Evolutionary conservation across 768 basidiomycete species (phyloP), one percentile per base, ranked within the genome.

Genomic region (Termitomyces eurrhizus): DNA sequence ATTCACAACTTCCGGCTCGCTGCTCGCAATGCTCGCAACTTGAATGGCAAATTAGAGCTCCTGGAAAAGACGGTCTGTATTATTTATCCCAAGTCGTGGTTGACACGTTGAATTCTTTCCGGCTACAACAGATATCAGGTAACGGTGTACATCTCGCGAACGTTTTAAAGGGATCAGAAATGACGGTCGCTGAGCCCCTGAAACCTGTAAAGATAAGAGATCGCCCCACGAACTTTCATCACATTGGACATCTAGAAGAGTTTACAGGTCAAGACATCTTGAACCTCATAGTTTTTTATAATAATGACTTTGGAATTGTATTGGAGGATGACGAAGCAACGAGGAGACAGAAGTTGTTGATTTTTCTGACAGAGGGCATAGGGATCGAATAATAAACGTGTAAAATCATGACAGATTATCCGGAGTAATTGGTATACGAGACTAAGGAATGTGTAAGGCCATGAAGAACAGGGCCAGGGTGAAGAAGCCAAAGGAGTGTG

Each of bases 281-380:
- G 14, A 48, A 60, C 29, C 59, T 60, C 37, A 44, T 60, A 3
- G 44, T 60, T 4, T 60, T 60, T 12, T 60, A 60, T 16, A 60
- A 60, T 13, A 18, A 60, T 14, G 59, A 60, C 7, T 60, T 60
- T 29, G 57, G 44, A 3, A 62, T 62, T 9, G 33, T 44, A 9
- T 4, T 9, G 26, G 50, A 46, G 18, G 52, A 52, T 5, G 41
- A 39, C 36, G 52, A 55, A 16, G 46, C 2, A 7, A n/a, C 7
- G 9, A 24, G 59, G 26, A 49, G 49, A 37, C 29, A 44, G 21
- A 60, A 60, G 53, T 44, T 60, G 36, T 41, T 49, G 8, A 8
- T 6, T 7, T 60, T 60, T 50, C 12, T 60, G 39, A 60, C 59
- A 3, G 9, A 33, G 16, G n/a, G 14, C 26, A 14, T 29, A 49